Evolutionary conservation across 2,329 filamentous ascomycete species (phyloP), one percentile per base, ranked within the genome.

Genomic region (Onygena corvina): DNA sequence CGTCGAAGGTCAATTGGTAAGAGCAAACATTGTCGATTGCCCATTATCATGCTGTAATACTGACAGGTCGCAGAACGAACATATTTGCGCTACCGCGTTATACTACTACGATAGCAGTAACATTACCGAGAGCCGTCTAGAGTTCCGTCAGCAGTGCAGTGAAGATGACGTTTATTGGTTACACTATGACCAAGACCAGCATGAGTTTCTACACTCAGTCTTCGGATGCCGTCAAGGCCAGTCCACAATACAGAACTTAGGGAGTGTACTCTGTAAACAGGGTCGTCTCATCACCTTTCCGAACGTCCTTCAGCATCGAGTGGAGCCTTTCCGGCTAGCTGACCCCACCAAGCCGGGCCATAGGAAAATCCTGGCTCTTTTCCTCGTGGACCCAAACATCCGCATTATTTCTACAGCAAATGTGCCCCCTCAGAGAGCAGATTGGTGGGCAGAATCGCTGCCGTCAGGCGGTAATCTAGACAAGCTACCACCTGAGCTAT

Each of bases 71-170:
- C 36, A 68, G 63, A 83, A 84, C 56, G 80, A 84, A 60, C 75
- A 75, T 53, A 81, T 85, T 31, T 74, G 72, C 54, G 78, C 78
- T 0, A 79, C 78, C 0, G 76, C 79, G 0, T 64, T 84, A 14
- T 80, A 79, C 61, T 80, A 80, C 60, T 77, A 77, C 55, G 75
- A 80, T 52, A 65, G 60, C 40, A 71, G 79, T 0, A 85, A 85
- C 59, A 73, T 83, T 46, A 74, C 73, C 0, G 67, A 74, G 1
- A 71, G 68, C 42, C 58, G 56, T 3, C 67, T 83, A 3, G 62
- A 64, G 2, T 80, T 83, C 58, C 72, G 71, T 6, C 73, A 73
- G 12, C 16, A 20, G 6, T n/a, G n/a, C 9, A 51, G 57, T 0
- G 58, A 68, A 16, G 57, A 62, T 21, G 44, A n/a, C 2, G 67